A percentile compares a stretch with the other conserved stretches of the same genome.
These are phyloP conservation scores for Gomphus bonarii DNA, from an alignment of 1,284 basidiomycete species.

Conservation along the genomic window DNA sequence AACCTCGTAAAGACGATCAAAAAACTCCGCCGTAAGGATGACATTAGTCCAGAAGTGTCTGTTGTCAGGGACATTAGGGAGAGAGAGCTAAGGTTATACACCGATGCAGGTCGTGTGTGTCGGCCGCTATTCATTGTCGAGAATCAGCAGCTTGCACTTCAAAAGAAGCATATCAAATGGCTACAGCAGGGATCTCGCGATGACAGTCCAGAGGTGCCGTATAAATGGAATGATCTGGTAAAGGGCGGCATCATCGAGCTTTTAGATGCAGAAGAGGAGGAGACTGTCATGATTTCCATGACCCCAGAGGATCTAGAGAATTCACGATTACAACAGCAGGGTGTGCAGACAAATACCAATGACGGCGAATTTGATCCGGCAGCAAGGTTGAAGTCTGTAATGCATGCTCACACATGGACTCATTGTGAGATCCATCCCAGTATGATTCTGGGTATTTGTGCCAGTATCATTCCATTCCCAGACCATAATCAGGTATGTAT, in stretches of 20 bases:
- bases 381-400: conserved; percentile 74
- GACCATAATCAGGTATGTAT: conserved; percentile 90
- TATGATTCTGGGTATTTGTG: conserved; percentile 98
- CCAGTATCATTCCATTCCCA: conserved; percentile 98
- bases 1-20: conserved; percentile 91
- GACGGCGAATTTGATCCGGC: conserved; percentile 78
- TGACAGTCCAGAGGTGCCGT: conserved; percentile 41
- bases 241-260: conserved; percentile 89
- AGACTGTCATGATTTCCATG: conserved; percentile 99
- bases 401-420: conserved; percentile 87
- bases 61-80: conserved; percentile 97
- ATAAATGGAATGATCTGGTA: conserved; percentile 82
- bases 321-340: conserved; percentile 59
- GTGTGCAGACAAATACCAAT: conserved; percentile 46
- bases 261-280: conserved; percentile 97
- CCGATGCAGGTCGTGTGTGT: conserved; percentile 94
- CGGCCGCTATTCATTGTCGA: conserved; percentile 97
- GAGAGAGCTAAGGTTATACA: conserved; percentile 88
- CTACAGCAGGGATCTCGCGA: conserved; percentile 42
- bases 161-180: conserved; percentile 80
- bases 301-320: conserved; percentile 90
- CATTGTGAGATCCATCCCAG: conserved; percentile 99
- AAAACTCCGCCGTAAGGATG: conserved; percentile 86
- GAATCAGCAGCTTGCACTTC: conserved; percentile 73
- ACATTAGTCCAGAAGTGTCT: conserved; percentile 93